Conservation (phyloP, 2,329 filamentous ascomycete genomes). For the Trichoderma koningiopsis region DNA sequence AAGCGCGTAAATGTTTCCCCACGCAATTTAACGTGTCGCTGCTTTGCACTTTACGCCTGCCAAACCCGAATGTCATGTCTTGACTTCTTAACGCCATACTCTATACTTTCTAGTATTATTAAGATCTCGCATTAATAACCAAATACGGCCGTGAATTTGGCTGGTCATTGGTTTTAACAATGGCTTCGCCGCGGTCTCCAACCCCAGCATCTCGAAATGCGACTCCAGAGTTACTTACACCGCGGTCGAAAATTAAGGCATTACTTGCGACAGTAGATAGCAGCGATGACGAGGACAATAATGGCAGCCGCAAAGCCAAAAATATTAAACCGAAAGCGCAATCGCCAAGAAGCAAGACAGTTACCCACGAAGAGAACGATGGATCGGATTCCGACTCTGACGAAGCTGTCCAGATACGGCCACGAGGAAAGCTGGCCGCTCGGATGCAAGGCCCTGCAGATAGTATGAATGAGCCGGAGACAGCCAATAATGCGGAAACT, state of each 20-base stretch:
- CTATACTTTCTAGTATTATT: neutral
- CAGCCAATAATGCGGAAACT: constrained; percentile 32
- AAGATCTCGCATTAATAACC: neutral
- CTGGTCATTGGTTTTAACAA: constrained; percentile 35
- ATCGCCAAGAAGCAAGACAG: constrained; percentile 10
- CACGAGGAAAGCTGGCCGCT: constrained; percentile 65
- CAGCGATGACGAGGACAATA: constrained; percentile 54
- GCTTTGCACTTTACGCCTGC: neutral
- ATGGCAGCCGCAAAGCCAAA: neutral
- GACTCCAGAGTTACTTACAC: constrained; percentile 49
- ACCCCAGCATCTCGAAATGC: constrained; percentile 47
- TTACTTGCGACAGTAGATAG: constrained; percentile 54
- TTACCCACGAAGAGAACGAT: constrained; percentile 37
- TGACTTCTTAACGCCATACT: neutral
- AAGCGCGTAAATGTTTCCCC: constrained; percentile 37
- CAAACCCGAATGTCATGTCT: constrained; percentile 11
- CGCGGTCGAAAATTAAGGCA: constrained; percentile 57
- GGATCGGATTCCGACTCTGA: constrained; percentile 50
- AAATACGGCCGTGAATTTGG: neutral
- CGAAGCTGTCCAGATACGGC: constrained; percentile 43
- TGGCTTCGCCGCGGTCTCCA: constrained; percentile 53
- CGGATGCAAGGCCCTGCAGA: constrained; percentile 54
- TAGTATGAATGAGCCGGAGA: constrained; percentile 28
- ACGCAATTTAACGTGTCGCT: constrained; percentile 31
- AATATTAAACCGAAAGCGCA: constrained; percentile 25